A percentile compares a stretch with the other conserved stretches of the same genome.
Evolutionary conservation across 441 rosid genomes (phyloP).

Genomic region (Jatropha multifida): DNA sequence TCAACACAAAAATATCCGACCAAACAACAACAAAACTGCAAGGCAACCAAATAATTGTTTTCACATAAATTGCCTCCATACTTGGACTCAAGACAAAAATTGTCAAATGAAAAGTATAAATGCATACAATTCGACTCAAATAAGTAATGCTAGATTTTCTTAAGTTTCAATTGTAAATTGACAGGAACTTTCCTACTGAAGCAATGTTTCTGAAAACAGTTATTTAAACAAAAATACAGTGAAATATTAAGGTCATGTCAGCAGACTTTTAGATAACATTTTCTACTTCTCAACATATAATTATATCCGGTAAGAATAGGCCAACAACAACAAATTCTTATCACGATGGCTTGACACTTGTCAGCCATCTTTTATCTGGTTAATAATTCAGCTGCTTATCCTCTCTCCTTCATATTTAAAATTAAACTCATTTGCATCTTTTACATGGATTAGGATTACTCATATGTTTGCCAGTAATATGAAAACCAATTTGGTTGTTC

Average conservation of each 20-base stretch:
- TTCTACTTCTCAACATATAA: neutral
- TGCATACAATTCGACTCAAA: neutral
- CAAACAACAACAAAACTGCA: slow-evolving; percentile 2
- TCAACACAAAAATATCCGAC: slow-evolving; percentile 4
- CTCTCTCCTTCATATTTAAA: neutral
- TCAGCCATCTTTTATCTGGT: neutral
- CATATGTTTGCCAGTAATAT: neutral
- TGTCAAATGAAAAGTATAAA: neutral
- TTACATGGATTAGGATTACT: neutral
- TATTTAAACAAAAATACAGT: too few relatives aligned
- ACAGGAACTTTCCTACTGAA: neutral
- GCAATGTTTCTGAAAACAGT: neutral
- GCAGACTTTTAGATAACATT: too few relatives aligned
- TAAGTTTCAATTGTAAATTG: neutral
- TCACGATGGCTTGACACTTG: neutral
- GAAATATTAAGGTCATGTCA: neutral
- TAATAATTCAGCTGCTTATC: neutral
- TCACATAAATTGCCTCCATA: neutral
- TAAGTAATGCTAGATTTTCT: neutral
- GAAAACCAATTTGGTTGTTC: neutral
- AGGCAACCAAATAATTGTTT: neutral
- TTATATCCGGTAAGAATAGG: neutral
- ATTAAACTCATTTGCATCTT: neutral
- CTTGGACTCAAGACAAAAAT: neutral
- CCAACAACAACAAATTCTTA: neutral